Percentiles rank a stretch among this genome's conserved stretches.
phyloP scores from a whole-genome alignment of 345 rosid species.

The Bretschneidera sinensis region DNA sequence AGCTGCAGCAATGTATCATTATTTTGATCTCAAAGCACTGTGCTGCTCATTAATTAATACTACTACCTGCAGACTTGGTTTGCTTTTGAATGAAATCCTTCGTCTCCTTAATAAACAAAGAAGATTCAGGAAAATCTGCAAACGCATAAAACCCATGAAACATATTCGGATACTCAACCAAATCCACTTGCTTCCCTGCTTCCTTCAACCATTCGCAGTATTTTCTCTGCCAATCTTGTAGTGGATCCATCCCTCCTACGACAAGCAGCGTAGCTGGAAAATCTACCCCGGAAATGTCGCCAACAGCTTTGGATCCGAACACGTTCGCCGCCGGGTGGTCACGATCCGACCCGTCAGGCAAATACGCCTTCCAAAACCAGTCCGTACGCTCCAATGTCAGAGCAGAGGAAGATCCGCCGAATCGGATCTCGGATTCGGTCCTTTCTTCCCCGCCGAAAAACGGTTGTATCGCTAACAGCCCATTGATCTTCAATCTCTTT shows the following conservation, averaged over 20 bases:
- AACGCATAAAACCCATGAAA: constrained; percentile 31
- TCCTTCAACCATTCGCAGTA: constrained; percentile 28
- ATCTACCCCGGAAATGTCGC: constrained; percentile 15
- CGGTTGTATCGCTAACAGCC: constrained; percentile 29
- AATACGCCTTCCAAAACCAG: constrained; percentile 28
- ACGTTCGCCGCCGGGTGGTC: constrained; percentile 21
- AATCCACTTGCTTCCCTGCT: constrained; percentile 27
- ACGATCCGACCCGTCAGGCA: constrained; percentile 18
- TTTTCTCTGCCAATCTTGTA: constrained; percentile 39
- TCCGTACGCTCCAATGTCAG: constrained; percentile 13
- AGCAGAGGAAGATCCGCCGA: constrained; percentile 6
- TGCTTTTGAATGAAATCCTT: constrained; percentile 21
- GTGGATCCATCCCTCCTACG: constrained; percentile 33
- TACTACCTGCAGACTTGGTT: too few relatives aligned
- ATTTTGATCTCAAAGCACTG: too few relatives aligned
- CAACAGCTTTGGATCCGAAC: constrained; percentile 12
- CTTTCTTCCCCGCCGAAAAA: constrained; percentile 40
- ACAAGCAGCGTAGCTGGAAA: constrained; percentile 20
- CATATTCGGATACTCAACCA: constrained; percentile 29
- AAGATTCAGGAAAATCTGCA: constrained; percentile 23
- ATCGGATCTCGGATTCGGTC: constrained; percentile 23
- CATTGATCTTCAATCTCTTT: constrained; percentile 10
- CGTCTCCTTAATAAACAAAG: constrained; percentile 13
- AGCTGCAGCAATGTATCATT: too few relatives aligned
- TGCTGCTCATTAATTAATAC: too few relatives aligned